phyloP scores from a whole-genome alignment of 768 basidiomycete genomes.

The Cantharellus anzutake region DNA sequence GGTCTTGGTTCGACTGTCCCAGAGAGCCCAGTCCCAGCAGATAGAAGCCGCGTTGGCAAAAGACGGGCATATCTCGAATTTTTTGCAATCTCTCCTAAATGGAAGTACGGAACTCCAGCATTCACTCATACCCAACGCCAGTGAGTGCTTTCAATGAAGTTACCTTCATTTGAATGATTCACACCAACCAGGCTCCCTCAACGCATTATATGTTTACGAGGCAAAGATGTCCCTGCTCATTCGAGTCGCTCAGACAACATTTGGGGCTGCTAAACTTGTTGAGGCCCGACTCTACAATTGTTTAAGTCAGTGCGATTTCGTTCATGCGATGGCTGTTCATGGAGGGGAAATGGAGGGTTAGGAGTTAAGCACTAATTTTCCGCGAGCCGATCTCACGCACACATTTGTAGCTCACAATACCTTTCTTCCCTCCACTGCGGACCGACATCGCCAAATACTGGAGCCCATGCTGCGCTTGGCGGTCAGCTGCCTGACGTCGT shows the following conservation, averaged over 20 bases:
- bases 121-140: constrained; percentile 77
- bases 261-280: constrained; percentile 69
- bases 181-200: constrained; percentile 49
- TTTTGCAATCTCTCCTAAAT: constrained; percentile 72
- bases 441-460: constrained; percentile 80
- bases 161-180: neutral
- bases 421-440: constrained; percentile 75
- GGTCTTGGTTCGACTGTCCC: constrained; percentile 53
- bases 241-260: constrained; percentile 61
- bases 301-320: constrained; percentile 68
- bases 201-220: constrained; percentile 85
- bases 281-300: constrained; percentile 57
- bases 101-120: constrained; percentile 52
- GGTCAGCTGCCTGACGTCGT: constrained; percentile 57
- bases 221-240: constrained; percentile 83
- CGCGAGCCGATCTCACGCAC: constrained; percentile 8
- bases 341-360: constrained; percentile 68
- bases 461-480: constrained; percentile 74
- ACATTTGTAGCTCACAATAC: constrained; percentile 45
- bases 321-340: constrained; percentile 68
- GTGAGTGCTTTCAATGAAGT: constrained; percentile 24
- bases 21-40: constrained; percentile 44
- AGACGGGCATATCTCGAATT: constrained; percentile 63
- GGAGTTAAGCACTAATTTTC: neutral
- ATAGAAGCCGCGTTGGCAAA: constrained; percentile 40